A percentile compares a stretch with the other conserved stretches of the same genome.
Conservation (phyloP, 257 asterid species). For the Solanum gracilifrons region DNA sequence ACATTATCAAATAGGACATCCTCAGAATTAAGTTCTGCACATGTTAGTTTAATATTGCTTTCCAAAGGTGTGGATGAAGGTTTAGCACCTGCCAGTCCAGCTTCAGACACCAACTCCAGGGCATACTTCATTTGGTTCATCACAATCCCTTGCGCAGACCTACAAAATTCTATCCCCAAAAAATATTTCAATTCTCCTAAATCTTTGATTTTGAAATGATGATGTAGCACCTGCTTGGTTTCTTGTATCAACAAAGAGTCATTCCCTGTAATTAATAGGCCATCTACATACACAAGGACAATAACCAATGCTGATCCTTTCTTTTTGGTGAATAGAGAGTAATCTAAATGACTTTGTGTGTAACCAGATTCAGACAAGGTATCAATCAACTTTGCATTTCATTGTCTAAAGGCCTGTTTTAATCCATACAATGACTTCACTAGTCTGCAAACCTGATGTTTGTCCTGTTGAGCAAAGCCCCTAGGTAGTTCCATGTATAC, state of each 20-base stretch:
- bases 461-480: neutral
- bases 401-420: neutral
- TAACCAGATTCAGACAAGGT: neutral
- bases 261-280: neutral
- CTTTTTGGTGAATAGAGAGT: neutral
- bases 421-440: neutral
- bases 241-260: neutral
- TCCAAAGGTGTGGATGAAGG: neutral
- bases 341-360: neutral
- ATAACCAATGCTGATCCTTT: neutral
- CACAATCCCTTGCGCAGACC: neutral
- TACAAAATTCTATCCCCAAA: too few relatives aligned
- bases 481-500: neutral
- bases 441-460: neutral
- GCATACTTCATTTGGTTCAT: neutral
- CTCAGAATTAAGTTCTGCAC: too few relatives aligned
- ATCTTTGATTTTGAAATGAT: neutral
- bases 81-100: neutral
- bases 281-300: neutral
- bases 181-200: neutral
- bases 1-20: neutral
- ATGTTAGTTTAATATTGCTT: neutral
- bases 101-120: neutral
- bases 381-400: neutral
- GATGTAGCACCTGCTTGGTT: neutral